Evolutionary conservation across 2,329 filamentous ascomycete genomes (phyloP).

Genomic region (Simplicillium sp.): DNA sequence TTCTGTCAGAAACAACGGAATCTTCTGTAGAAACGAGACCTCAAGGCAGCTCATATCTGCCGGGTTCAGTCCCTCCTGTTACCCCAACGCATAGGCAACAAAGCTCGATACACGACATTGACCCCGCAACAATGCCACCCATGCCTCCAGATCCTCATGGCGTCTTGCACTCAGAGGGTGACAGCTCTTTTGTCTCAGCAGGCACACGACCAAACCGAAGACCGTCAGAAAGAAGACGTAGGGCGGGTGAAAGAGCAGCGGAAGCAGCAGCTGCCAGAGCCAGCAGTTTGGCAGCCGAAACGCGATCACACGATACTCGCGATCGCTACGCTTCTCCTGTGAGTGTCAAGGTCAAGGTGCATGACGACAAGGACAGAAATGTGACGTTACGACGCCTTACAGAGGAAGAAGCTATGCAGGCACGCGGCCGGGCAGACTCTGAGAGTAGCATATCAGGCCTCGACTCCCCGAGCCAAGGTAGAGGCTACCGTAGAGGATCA

Average conservation of each 20-base stretch:
- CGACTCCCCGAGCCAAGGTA: conserved; percentile 37
- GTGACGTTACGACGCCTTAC: conserved; percentile 53
- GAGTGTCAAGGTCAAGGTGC: conserved; percentile 50
- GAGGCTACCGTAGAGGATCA: conserved; percentile 46
- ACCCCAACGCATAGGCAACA: background rate
- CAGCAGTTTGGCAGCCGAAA: conserved; percentile 35
- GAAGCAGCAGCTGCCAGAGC: conserved; percentile 38
- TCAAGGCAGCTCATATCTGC: conserved; percentile 1
- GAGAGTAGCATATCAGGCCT: conserved; percentile 46
- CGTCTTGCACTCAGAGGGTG: conserved; percentile 19
- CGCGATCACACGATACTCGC: conserved; percentile 20
- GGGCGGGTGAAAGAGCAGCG: conserved; percentile 34
- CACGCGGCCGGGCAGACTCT: conserved; percentile 34
- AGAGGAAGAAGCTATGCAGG: conserved; percentile 45
- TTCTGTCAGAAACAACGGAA: conserved; percentile 24
- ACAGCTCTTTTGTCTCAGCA: conserved; percentile 19
- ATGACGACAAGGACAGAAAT: conserved; percentile 50
- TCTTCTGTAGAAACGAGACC: conserved; percentile 17
- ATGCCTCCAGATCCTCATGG: conserved; percentile 46
- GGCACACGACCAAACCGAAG: conserved; percentile 29
- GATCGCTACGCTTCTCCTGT: conserved; percentile 33
- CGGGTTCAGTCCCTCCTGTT: conserved; percentile 15
- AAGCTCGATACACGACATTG: conserved; percentile 29
- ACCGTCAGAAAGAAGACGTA: conserved; percentile 35
- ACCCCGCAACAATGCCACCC: conserved; percentile 38